Conservation (phyloP, 345 rosid genomes). For the Raphanus sativus region DNA sequence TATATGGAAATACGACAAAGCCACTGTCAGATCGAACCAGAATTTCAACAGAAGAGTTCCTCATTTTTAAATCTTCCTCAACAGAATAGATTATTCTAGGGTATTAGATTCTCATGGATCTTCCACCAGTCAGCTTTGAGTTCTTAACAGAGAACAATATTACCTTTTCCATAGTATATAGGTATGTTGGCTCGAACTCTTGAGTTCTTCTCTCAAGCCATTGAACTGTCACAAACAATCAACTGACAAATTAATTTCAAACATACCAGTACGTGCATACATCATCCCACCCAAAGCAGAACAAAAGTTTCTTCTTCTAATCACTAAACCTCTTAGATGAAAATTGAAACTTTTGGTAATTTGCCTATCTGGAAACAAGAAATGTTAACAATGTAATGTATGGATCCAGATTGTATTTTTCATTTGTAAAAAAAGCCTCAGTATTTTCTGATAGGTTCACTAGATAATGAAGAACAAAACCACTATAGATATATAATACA, state of each 20-base stretch:
- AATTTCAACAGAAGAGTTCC: not conserved
- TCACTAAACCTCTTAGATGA: not conserved
- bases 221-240: conserved; percentile 51
- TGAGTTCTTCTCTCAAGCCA: conserved; percentile 81
- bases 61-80: conserved; percentile 5
- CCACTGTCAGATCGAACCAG: conserved; percentile 12
- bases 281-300: conserved; percentile 15
- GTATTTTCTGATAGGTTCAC: conserved; percentile 8
- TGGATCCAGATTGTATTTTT: not conserved
- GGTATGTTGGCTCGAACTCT: conserved; percentile 85
- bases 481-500: not conserved
- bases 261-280: not conserved
- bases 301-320: not conserved
- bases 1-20: conserved; percentile 31
- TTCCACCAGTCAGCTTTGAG: not conserved
- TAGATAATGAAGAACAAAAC: conserved; percentile 1
- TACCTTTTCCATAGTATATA: conserved; percentile 96
- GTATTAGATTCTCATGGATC: conserved; percentile 15
- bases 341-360: not conserved
- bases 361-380: not conserved
- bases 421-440: not conserved
- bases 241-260: conserved; percentile 2
- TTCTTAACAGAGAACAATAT: conserved; percentile 7
- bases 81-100: not conserved
- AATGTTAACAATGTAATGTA: not conserved